Evolutionary conservation across 2,329 filamentous ascomycete species (phyloP).

Genomic region (Volutella citrinella): DNA sequence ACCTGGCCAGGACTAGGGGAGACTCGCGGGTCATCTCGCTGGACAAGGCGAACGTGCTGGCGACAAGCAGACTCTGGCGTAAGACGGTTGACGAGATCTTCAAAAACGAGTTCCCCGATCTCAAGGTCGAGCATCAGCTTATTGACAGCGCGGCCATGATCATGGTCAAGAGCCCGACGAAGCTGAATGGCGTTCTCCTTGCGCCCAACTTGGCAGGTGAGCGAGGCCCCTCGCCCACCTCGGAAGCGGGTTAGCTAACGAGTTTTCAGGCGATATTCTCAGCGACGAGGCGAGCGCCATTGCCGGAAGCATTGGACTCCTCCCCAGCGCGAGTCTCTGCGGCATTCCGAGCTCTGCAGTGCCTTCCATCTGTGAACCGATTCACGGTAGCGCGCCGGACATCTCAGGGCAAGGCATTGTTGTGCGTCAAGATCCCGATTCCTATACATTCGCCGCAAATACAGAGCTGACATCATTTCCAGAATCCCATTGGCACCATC

Average conservation of each 20-base stretch:
- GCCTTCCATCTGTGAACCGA: slow-evolving; percentile 18
- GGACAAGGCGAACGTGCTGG: slow-evolving; percentile 92
- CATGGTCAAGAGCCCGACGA: slow-evolving; percentile 86
- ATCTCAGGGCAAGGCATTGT: slow-evolving; percentile 16
- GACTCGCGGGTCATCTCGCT: slow-evolving; percentile 72
- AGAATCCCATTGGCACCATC: slow-evolving; percentile 73
- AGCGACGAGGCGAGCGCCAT: slow-evolving; percentile 18
- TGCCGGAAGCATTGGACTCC: slow-evolving; percentile 18
- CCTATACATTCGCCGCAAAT: slow-evolving; percentile 11
- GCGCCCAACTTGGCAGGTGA: slow-evolving; percentile 64
- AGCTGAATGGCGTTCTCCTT: slow-evolving; percentile 81
- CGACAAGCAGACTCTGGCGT: slow-evolving; percentile 81
- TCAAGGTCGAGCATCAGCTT: slow-evolving; percentile 79
- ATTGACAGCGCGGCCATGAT: slow-evolving; percentile 93
- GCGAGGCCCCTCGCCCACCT: slow-evolving; percentile 13
- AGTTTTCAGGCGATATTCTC: slow-evolving; percentile 17
- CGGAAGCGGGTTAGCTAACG: slow-evolving; percentile 14
- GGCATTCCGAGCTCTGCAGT: slow-evolving; percentile 18
- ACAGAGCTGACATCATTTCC: slow-evolving; percentile 13
- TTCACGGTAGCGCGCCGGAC: slow-evolving; percentile 18
- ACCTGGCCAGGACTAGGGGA: slow-evolving; percentile 70
- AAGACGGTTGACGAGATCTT: slow-evolving; percentile 80
- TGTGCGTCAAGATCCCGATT: slow-evolving; percentile 42
- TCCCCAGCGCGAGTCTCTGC: slow-evolving; percentile 21
- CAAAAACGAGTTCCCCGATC: slow-evolving; percentile 79